phyloP scores from a whole-genome alignment of 2,329 filamentous ascomycete genomes.

The Myriosclerotinia duriaeana region DNA sequence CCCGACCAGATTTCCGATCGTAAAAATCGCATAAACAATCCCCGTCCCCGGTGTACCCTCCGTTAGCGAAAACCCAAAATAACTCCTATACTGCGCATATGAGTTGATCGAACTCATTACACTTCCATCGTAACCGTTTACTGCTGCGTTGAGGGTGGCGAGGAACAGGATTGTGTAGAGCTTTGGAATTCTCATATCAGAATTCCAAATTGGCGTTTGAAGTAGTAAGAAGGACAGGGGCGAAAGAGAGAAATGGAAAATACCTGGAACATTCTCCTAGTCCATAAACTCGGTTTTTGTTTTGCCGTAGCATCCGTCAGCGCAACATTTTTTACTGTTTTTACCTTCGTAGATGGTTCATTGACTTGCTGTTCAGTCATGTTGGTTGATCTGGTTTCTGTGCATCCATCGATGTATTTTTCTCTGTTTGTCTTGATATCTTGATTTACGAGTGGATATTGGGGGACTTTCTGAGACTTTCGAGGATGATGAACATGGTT shows the following conservation, averaged over 20 bases:
- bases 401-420: background rate
- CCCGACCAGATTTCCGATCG: conserved; percentile 23
- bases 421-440: background rate
- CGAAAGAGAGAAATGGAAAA: background rate
- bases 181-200: background rate
- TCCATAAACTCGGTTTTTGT: conserved; percentile 19
- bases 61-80: conserved; percentile 27
- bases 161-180: conserved; percentile 28
- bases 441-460: background rate
- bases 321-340: conserved; percentile 6
- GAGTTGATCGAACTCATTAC: conserved; percentile 51
- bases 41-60: conserved; percentile 29
- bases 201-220: background rate
- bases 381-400: background rate
- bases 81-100: conserved; percentile 44
- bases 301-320: conserved; percentile 14
- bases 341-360: background rate
- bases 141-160: conserved; percentile 30
- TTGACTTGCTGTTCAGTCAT: too few species aligned
- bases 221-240: too few species aligned
- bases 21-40: conserved; percentile 28
- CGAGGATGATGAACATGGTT: background rate
- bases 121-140: conserved; percentile 50
- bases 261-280: conserved; percentile 16
- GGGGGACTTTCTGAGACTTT: background rate